phyloP scores from a whole-genome alignment of 768 basidiomycete genomes.

The Mycena albidolilacea region DNA sequence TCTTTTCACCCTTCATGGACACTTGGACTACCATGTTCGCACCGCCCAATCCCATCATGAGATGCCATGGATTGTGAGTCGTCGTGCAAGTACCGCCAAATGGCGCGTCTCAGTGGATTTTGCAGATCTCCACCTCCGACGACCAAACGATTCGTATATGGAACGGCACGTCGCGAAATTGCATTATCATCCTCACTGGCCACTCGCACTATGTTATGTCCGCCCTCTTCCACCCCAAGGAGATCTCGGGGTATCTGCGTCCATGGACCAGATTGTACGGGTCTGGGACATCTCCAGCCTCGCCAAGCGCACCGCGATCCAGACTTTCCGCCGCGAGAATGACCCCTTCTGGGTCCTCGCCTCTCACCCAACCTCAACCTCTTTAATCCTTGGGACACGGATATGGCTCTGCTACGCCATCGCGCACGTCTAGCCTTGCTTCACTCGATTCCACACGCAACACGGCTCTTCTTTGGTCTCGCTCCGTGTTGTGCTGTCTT shows the following conservation, averaged over 20 bases:
- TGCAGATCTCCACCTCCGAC: constrained; percentile 89
- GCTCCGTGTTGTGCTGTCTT: too few species aligned
- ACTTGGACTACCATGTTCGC: constrained; percentile 97
- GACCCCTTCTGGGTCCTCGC: constrained; percentile 99
- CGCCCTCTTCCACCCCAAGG: constrained; percentile 98
- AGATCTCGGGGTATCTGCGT: constrained; percentile 98
- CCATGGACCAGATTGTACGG: constrained; percentile 99
- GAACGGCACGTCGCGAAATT: constrained; percentile 98
- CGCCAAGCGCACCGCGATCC: constrained; percentile 94
- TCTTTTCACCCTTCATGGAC: constrained; percentile 92
- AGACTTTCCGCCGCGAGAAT: constrained; percentile 97
- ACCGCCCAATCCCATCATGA: constrained; percentile 99
- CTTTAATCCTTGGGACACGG: constrained; percentile 56
- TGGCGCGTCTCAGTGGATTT: constrained; percentile 40
- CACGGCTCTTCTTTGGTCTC: too few species aligned
- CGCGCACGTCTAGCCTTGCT: too few species aligned
- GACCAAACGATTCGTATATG: constrained; percentile 99
- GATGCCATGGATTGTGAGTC: constrained; percentile 98
- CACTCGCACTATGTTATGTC: constrained; percentile 99
- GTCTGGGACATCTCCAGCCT: constrained; percentile 99
- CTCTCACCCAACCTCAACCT: constrained; percentile 97
- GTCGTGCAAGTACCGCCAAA: background rate
- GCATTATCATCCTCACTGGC: constrained; percentile 97
- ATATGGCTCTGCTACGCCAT: too few species aligned
- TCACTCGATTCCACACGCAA: too few species aligned